Evolutionary conservation across 2,329 filamentous ascomycete species (phyloP).

Genomic region (Ustilaginoidea virens): DNA sequence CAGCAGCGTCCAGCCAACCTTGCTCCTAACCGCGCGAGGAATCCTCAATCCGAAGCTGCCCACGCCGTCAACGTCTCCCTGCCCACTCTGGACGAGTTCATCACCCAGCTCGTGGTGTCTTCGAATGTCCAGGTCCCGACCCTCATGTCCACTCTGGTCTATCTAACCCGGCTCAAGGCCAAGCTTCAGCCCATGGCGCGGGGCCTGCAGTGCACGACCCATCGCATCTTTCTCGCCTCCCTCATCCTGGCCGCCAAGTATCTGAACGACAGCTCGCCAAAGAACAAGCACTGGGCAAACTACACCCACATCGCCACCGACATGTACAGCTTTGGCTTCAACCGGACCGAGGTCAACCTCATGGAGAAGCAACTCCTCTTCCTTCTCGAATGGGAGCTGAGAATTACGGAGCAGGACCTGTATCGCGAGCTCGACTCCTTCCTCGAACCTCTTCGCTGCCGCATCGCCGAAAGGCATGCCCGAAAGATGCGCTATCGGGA

Average conservation of each 20-base stretch:
- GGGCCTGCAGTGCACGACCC: conserved; percentile 88
- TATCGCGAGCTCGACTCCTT: conserved; percentile 79
- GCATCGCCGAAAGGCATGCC: conserved; percentile 34
- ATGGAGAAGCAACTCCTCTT: conserved; percentile 99
- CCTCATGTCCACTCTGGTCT: conserved; percentile 92
- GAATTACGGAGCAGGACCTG: conserved; percentile 72
- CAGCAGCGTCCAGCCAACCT: conserved; percentile 10
- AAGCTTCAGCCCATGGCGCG: conserved; percentile 88
- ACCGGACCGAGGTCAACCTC: conserved; percentile 87
- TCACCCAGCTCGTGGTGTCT: conserved; percentile 74
- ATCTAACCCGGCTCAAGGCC: conserved; percentile 69
- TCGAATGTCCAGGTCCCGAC: conserved; percentile 97
- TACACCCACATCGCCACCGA: conserved; percentile 68
- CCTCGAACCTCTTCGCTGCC: conserved; percentile 64
- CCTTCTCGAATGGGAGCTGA: conserved; percentile 86
- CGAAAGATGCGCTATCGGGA: conserved; percentile 34
- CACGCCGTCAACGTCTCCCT: conserved; percentile 38
- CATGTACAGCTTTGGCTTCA: conserved; percentile 67
- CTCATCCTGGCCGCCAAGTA: conserved; percentile 89
- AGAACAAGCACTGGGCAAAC: conserved; percentile 99
- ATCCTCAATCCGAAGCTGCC: conserved; percentile 31
- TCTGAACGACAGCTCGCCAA: conserved; percentile 93
- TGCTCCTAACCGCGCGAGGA: conserved; percentile 35
- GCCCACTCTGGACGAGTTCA: conserved; percentile 79
- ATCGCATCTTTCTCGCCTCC: conserved; percentile 89